Percentiles rank a stretch among this genome's conserved stretches.
These are phyloP conservation scores for Aspergillus flavus DNA, from an alignment of 2,329 filamentous ascomycete species.

Conservation along the genomic window DNA sequence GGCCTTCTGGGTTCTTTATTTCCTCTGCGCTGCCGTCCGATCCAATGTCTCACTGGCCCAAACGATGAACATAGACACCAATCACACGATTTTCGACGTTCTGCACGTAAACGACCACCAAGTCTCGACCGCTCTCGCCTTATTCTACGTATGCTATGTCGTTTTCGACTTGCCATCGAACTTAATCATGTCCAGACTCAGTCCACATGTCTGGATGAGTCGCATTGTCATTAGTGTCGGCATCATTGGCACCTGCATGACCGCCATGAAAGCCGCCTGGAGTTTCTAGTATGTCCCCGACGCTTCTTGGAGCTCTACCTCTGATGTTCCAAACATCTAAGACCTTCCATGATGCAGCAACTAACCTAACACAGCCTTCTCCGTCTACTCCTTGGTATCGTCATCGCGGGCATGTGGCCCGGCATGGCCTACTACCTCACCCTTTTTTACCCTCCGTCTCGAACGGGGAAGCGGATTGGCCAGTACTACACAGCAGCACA, in stretches of 20 bases:
- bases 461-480: conserved; percentile 84
- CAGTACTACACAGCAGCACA: conserved; percentile 88
- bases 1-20: conserved; percentile 90
- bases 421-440: conserved; percentile 93
- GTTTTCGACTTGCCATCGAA: conserved; percentile 88
- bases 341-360: neutral
- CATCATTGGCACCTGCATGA: conserved; percentile 79
- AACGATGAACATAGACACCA: conserved; percentile 76
- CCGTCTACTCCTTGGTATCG: conserved; percentile 79
- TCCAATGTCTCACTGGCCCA: conserved; percentile 93
- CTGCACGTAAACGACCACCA: conserved; percentile 73
- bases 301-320: neutral
- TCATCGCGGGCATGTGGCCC: conserved; percentile 93
- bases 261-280: conserved; percentile 79
- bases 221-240: conserved; percentile 87
- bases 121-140: conserved; percentile 78
- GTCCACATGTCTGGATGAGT: conserved; percentile 88
- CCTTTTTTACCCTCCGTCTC: conserved; percentile 84
- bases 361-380: conserved; percentile 55
- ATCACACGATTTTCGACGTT: conserved; percentile 77
- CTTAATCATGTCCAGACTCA: conserved; percentile 81
- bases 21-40: conserved; percentile 86
- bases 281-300: conserved; percentile 68
- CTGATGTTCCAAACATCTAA: neutral
- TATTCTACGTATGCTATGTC: conserved; percentile 93